phyloP scores from a whole-genome alignment of 2,329 filamentous ascomycete species.

The Scedosporium boydii region DNA sequence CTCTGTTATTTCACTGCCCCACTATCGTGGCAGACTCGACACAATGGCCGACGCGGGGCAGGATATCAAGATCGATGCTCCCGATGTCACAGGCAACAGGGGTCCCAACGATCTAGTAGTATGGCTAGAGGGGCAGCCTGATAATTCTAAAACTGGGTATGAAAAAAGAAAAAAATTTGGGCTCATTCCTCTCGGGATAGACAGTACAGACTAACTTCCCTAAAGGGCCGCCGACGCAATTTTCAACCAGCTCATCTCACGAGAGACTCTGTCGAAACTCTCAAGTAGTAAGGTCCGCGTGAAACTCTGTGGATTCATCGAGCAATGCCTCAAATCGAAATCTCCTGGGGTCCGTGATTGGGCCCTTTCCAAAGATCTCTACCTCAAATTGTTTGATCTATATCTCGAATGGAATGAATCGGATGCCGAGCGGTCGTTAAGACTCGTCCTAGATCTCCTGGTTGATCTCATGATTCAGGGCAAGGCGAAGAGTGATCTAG shows the following conservation, averaged over 20 bases:
- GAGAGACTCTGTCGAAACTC: constrained; percentile 43
- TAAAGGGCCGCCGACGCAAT: constrained; percentile 26
- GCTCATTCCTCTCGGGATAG: not conserved
- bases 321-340: constrained; percentile 44
- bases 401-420: constrained; percentile 60
- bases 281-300: constrained; percentile 45
- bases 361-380: constrained; percentile 41
- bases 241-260: constrained; percentile 37
- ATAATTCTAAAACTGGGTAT: not conserved
- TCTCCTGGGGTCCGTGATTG: constrained; percentile 32
- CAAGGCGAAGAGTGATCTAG: constrained; percentile 27
- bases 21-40: not conserved
- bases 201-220: not conserved
- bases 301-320: constrained; percentile 53
- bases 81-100: not conserved
- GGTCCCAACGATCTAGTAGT: not conserved
- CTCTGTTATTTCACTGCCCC: not conserved
- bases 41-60: not conserved
- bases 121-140: not conserved
- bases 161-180: not conserved
- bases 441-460: constrained; percentile 50
- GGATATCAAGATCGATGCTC: not conserved
- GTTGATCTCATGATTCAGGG: constrained; percentile 41
- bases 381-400: constrained; percentile 45
- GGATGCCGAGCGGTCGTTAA: constrained; percentile 55